Evolutionary conservation across 495 filamentous ascomycete species (phyloP).

Genomic region (Lophiostoma macrostomum): DNA sequence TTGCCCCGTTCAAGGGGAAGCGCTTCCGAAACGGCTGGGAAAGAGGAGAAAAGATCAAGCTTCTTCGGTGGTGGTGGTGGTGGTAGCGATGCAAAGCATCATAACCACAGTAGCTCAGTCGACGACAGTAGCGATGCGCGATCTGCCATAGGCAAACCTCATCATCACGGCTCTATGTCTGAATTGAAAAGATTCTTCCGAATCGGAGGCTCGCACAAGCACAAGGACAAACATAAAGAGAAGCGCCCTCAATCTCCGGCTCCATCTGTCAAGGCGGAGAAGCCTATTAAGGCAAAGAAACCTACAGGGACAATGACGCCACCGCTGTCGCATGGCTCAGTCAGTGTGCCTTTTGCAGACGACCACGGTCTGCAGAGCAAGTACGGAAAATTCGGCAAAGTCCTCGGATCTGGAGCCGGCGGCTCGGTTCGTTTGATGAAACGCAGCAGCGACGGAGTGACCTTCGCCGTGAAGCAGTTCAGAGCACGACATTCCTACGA

Average conservation of each 20-base stretch:
- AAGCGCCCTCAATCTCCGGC: slow-evolving; percentile 65
- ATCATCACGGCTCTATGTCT: slow-evolving; percentile 83
- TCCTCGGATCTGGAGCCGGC: slow-evolving; percentile 89
- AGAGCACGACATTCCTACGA: slow-evolving; percentile 90
- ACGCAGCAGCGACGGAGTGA: slow-evolving; percentile 80
- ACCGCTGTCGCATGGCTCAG: slow-evolving; percentile 50
- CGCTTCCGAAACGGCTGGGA: slow-evolving; percentile 7
- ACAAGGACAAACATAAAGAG: slow-evolving; percentile 43
- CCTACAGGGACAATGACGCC: slow-evolving; percentile 57
- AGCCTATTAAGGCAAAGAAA: slow-evolving; percentile 40
- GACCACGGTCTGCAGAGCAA: slow-evolving; percentile 87
- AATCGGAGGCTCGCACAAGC: slow-evolving; percentile 57
- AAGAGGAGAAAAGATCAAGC: slow-evolving; percentile 47
- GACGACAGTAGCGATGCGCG: slow-evolving; percentile 25
- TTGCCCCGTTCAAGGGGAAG: slow-evolving; percentile 40
- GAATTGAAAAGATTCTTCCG: slow-evolving; percentile 93
- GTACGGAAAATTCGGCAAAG: slow-evolving; percentile 92
- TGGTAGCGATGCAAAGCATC: slow-evolving; percentile 48
- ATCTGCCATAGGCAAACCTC: slow-evolving; percentile 48
- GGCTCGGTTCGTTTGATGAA: slow-evolving; percentile 95
- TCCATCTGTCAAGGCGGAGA: slow-evolving; percentile 38
- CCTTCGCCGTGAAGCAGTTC: slow-evolving; percentile 98
- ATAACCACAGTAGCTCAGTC: slow-evolving; percentile 42
- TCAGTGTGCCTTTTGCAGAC: slow-evolving; percentile 85
- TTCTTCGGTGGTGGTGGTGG: slow-evolving; percentile 40